phyloP scores from a whole-genome alignment of 768 basidiomycete species.

The Pleurotus salmoneostramineus region DNA sequence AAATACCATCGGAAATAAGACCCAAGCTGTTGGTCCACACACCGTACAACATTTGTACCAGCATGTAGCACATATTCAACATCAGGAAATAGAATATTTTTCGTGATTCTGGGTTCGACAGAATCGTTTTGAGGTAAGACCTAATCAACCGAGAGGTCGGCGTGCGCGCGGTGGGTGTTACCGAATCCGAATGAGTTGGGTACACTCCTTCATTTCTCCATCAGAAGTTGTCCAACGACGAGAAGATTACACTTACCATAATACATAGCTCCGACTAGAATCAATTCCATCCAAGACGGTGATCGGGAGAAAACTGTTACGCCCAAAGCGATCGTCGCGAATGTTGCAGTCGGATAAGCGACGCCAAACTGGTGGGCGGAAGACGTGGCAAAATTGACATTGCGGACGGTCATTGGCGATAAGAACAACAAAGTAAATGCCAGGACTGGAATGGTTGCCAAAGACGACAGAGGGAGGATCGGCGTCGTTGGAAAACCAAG shows the following conservation, averaged over 20 bases:
- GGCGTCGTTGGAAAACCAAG: slow-evolving; percentile 49
- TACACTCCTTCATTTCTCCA: slow-evolving; percentile 40
- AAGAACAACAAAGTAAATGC: slow-evolving; percentile 61
- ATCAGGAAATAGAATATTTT: slow-evolving; percentile 97
- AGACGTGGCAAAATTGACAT: slow-evolving; percentile 43
- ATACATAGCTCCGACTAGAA: slow-evolving; percentile 56
- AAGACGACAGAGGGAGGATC: slow-evolving; percentile 50
- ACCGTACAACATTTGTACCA: slow-evolving; percentile 95
- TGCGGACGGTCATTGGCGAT: slow-evolving; percentile 45
- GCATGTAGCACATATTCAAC: slow-evolving; percentile 94
- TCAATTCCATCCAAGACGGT: slow-evolving; percentile 54
- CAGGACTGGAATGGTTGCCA: slow-evolving; percentile 58
- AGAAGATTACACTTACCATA: slow-evolving; percentile 42
- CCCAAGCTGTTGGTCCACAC: slow-evolving; percentile 98
- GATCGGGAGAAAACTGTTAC: slow-evolving; percentile 59
- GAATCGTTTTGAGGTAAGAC: slow-evolving; percentile 84
- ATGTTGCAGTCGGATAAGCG: slow-evolving; percentile 51
- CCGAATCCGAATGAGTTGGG: slow-evolving; percentile 39
- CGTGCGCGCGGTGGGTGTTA: slow-evolving; percentile 41
- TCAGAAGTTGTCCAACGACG: neutral
- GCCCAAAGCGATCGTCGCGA: slow-evolving; percentile 52
- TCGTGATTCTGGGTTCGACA: slow-evolving; percentile 87
- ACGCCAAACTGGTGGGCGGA: slow-evolving; percentile 53
- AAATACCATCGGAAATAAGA: slow-evolving; percentile 90
- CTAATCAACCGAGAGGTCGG: slow-evolving; percentile 52